These are phyloP conservation scores for Beauveria brongniartii DNA, from an alignment of 2,329 filamentous ascomycete genomes.

Conservation along the genomic window DNA sequence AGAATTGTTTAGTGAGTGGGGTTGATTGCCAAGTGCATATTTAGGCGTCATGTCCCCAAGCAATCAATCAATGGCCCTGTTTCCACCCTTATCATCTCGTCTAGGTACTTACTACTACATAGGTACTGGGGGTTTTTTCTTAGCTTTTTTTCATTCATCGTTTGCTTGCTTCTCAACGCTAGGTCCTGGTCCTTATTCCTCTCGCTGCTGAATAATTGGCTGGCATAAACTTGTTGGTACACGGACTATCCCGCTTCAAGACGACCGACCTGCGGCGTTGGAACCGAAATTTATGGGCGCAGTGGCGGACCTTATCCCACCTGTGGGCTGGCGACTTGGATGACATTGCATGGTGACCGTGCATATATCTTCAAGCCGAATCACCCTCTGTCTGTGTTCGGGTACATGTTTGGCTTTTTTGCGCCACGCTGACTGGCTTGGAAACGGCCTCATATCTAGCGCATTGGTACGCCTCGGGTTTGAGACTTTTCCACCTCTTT, in stretches of 20 bases:
- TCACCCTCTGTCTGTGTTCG: not conserved
- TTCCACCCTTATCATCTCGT: not conserved
- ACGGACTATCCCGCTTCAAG: too few relatives aligned
- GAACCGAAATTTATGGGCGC: too few relatives aligned
- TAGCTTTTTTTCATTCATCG: too few relatives aligned
- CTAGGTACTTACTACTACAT: too few relatives aligned
- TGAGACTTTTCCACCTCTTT: not conserved
- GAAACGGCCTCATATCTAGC: not conserved
- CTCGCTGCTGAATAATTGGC: not conserved
- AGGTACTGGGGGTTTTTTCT: not conserved
- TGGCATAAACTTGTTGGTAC: too few relatives aligned
- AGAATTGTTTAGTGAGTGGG: not conserved
- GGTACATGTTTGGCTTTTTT: not conserved
- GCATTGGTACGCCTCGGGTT: not conserved
- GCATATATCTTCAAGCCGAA: not conserved
- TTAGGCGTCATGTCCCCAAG: not conserved
- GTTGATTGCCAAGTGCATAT: not conserved
- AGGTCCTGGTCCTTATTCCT: not conserved
- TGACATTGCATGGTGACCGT: slow-evolving; percentile 5
- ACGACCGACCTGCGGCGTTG: too few relatives aligned
- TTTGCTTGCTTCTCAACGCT: not conserved
- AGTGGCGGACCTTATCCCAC: not conserved
- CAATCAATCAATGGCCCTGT: not conserved
- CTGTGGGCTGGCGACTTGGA: not conserved
- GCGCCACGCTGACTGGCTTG: not conserved